Evolutionary conservation across 2,329 filamentous ascomycete species (phyloP).

Genomic region (Ophiocordyceps camponoti-floridani): DNA sequence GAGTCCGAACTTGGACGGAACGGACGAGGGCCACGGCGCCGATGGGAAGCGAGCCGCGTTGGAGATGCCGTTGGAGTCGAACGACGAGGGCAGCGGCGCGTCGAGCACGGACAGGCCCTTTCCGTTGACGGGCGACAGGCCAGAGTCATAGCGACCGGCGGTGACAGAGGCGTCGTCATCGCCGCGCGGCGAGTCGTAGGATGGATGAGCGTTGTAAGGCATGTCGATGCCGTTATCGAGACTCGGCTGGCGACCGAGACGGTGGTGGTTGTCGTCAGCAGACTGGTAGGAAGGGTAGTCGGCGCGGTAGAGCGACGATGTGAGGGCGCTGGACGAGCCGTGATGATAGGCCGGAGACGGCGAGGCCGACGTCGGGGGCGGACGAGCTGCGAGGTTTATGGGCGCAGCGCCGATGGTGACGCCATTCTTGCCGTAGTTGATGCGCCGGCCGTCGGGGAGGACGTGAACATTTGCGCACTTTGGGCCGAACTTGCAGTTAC

Average conservation of each 20-base stretch:
- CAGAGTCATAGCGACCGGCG: slow-evolving; percentile 43
- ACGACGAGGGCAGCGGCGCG: slow-evolving; percentile 81
- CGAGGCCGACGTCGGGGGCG: slow-evolving; percentile 25
- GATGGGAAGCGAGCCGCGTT: slow-evolving; percentile 64
- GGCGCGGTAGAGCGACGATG: slow-evolving; percentile 30
- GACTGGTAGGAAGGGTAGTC: slow-evolving; percentile 21
- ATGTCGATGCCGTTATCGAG: slow-evolving; percentile 43
- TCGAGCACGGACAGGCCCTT: slow-evolving; percentile 76
- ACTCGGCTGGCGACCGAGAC: slow-evolving; percentile 28
- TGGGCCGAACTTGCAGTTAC: slow-evolving; percentile 96
- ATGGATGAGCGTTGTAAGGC: slow-evolving; percentile 37
- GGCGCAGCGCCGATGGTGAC: slow-evolving; percentile 43
- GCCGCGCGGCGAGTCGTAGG: slow-evolving; percentile 72
- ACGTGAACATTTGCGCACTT: slow-evolving; percentile 97
- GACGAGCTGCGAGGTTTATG: slow-evolving; percentile 47
- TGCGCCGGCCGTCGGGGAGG: slow-evolving; percentile 77
- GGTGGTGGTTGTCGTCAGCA: slow-evolving; percentile 19
- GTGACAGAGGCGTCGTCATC: slow-evolving; percentile 22
- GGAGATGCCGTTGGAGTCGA: slow-evolving; percentile 90
- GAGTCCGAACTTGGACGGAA: slow-evolving; percentile 79
- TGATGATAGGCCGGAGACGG: slow-evolving; percentile 19
- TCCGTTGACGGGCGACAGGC: slow-evolving; percentile 57
- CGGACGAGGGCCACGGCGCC: slow-evolving; percentile 78
- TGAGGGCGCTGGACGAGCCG: slow-evolving; percentile 51
- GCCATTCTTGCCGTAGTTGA: slow-evolving; percentile 61